A percentile compares a stretch with the other conserved stretches of the same genome.
phyloP scores from a whole-genome alignment of 2,329 filamentous ascomycete genomes.

The Ophiobolus disseminans region DNA sequence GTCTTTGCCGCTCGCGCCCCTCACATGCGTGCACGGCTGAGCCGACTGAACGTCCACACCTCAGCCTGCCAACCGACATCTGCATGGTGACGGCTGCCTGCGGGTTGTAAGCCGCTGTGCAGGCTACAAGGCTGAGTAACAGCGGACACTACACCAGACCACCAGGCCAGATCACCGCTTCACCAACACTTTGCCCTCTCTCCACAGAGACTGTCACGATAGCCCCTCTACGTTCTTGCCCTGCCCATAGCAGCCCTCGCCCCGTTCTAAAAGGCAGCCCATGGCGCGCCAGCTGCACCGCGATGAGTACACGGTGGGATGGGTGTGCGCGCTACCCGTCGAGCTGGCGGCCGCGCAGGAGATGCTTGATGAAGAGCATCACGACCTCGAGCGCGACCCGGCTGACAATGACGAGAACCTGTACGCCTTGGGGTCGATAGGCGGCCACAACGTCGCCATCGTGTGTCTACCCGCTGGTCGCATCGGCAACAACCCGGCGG shows the following conservation, averaged over 20 bases:
- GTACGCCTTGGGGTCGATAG: no score
- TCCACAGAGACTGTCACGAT: not conserved
- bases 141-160: not conserved
- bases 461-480: no score
- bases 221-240: not conserved
- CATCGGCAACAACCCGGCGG: no score
- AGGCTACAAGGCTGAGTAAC: conserved; percentile 1
- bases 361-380: no score
- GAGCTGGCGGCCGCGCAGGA: conserved; percentile 44
- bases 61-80: conserved; percentile 1
- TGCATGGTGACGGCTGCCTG: not conserved
- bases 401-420: no score
- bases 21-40: not conserved
- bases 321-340: conserved; percentile 43
- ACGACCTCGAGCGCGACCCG: no score
- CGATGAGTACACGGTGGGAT: conserved; percentile 39
- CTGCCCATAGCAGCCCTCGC: no score
- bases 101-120: not conserved
- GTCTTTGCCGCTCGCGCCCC: not conserved
- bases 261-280: not conserved
- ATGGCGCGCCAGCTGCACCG: conserved; percentile 2
- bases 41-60: not conserved
- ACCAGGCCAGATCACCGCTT: not conserved
- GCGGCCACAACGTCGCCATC: no score
- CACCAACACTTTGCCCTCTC: not conserved